A percentile compares a stretch with the other conserved stretches of the same genome.
These are phyloP conservation scores for Leishmania major DNA, from an alignment of 208 protist genomes.

Conservation along the genomic window DNA sequence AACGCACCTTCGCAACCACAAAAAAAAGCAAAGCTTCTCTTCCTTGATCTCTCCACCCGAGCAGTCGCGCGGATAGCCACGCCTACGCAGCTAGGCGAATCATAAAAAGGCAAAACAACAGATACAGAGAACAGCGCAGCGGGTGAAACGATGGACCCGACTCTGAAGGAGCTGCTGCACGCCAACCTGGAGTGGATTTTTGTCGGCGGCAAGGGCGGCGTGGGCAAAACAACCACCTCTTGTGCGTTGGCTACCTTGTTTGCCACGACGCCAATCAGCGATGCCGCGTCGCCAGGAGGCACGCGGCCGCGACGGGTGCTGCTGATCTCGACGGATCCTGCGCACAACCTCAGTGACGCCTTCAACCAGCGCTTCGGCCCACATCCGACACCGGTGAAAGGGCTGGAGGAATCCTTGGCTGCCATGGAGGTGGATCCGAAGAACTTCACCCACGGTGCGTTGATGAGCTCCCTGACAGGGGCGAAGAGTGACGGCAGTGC, in stretches of 20 bases:
- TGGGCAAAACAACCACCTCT: constrained; percentile 97
- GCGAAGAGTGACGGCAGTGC: neutral
- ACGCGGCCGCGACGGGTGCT: constrained; percentile 84
- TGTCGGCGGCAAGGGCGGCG: constrained; percentile 98
- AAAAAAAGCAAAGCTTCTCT: too few relatives aligned
- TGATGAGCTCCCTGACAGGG: constrained; percentile 13
- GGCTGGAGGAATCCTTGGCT: constrained; percentile 73
- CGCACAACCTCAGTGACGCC: constrained; percentile 98
- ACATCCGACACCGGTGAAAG: constrained; percentile 88
- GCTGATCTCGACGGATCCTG: constrained; percentile 98
- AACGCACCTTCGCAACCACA: neutral
- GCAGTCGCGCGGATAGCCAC: neutral
- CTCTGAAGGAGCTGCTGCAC: constrained; percentile 45
- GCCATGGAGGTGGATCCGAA: constrained; percentile 95
- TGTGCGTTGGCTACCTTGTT: constrained; percentile 93
- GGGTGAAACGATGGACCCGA: constrained; percentile 36
- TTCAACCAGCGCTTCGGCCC: constrained; percentile 96
- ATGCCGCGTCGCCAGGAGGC: constrained; percentile 13
- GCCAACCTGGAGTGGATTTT: constrained; percentile 79
- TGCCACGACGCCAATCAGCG: constrained; percentile 70
- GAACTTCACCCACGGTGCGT: constrained; percentile 35
- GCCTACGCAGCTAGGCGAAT: neutral
- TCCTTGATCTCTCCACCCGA: neutral
- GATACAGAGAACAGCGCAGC: neutral
- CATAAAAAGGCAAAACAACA: too few relatives aligned